Base-by-base conservation (phyloP, 768 basidiomycete species). In the Cantharellus anzutake region DNA sequence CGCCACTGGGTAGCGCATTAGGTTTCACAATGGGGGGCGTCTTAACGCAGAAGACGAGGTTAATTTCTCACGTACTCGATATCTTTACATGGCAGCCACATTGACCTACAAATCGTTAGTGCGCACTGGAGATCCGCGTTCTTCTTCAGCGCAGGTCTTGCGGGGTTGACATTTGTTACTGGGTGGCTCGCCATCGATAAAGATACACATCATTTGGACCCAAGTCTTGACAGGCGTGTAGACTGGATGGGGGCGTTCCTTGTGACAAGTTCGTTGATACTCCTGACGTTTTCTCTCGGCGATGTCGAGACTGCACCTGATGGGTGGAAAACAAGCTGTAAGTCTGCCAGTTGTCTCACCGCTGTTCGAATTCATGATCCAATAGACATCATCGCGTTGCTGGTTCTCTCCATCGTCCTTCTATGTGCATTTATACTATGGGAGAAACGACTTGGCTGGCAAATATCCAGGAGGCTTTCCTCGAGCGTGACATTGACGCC, bases 201-300 rank as follows among this genome's bases (percentile, higher is more conserved):
- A 0, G 89, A 92, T 63, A 56, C 65, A 4, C 52, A 55, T 55
- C 41, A 61, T 3, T 38, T 62, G 37, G 55, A 48, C 41, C 66
- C 71, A 1, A 68, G 66, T 20, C 63, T 62, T 2, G 70, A 68
- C 51, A 42, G 72, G 35, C 73, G 80, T 0, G 74, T 90, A 0
- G 89, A 92, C 61, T 89, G 86, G 85, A 68, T 85, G 20, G 89
- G 89, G 2, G 83, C 82, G 0, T 68, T 75, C 14, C 68, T 90
- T 11, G 70, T 80, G 59, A 86, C 85, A 0, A 67, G 72, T 0
- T 86, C 84, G 0, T 70, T 90, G 40, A 77, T 83, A 1, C 70
- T 90, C 0, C 73, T 91, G 62, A 74, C 83, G 4, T 90, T 88
- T 64, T 80, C 82, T 0, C 75, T 92, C 2, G 79, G 81, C 55